Percentiles rank a stretch among this genome's conserved stretches.
Conservation (phyloP, 495 filamentous ascomycete species). For the Penicillium goetzii region DNA sequence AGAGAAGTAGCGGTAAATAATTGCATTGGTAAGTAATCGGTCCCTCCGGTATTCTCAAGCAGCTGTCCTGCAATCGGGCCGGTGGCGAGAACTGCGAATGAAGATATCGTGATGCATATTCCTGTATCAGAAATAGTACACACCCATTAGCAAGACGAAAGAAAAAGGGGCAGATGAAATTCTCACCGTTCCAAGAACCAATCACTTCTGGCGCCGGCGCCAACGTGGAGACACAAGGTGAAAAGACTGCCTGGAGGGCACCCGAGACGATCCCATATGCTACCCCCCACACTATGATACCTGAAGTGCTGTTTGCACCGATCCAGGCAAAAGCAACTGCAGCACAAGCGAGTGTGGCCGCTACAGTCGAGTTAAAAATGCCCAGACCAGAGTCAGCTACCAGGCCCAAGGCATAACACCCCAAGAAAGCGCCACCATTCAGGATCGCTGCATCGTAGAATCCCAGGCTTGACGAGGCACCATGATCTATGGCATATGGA, state of each 20-base stretch:
- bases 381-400: background rate
- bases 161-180: background rate
- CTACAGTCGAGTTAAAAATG: background rate
- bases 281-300: background rate
- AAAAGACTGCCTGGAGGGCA: background rate
- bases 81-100: background rate
- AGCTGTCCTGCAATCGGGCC: background rate
- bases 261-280: background rate
- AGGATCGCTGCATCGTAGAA: background rate
- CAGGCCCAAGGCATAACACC: background rate
- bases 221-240: background rate
- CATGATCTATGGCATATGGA: background rate
- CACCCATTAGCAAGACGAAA: background rate
- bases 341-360: background rate
- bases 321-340: background rate
- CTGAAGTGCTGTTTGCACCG: background rate
- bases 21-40: background rate
- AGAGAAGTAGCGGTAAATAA: background rate
- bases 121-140: background rate
- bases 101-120: background rate
- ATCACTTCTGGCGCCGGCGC: background rate
- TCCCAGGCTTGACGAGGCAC: background rate
- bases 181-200: background rate
- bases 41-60: slow-evolving; percentile 1
- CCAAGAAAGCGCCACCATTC: background rate